Evolutionary conservation across 2,329 filamentous ascomycete species (phyloP).

Genomic region (Byssoonygena ceratinophila): DNA sequence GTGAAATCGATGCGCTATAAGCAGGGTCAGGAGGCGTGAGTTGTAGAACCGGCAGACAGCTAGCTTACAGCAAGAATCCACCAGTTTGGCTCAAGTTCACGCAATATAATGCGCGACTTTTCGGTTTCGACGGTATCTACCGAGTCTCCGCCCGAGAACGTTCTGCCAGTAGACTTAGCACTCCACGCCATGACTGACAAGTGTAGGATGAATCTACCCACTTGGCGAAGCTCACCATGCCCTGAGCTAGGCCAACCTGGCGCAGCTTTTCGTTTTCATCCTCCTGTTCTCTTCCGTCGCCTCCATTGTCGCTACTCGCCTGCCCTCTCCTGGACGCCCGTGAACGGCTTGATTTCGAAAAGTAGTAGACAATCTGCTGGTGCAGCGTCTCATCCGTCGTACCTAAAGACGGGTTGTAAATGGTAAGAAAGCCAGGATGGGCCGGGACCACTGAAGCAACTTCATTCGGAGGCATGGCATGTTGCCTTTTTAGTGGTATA

Average conservation of each 20-base stretch:
- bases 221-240: slow-evolving; percentile 84
- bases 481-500: slow-evolving; percentile 2
- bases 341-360: slow-evolving; percentile 41
- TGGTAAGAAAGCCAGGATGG: slow-evolving; percentile 78
- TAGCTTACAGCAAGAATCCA: slow-evolving; percentile 79
- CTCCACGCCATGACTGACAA: not conserved
- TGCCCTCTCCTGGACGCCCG: slow-evolving; percentile 18
- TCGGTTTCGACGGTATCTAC: slow-evolving; percentile 87
- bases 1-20: slow-evolving; percentile 69
- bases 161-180: slow-evolving; percentile 38
- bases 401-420: slow-evolving; percentile 83
- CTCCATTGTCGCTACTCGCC: slow-evolving; percentile 22
- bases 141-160: slow-evolving; percentile 65
- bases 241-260: slow-evolving; percentile 91
- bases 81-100: slow-evolving; percentile 84
- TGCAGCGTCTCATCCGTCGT: slow-evolving; percentile 59
- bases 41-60: slow-evolving; percentile 11
- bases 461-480: slow-evolving; percentile 32
- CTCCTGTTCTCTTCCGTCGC: slow-evolving; percentile 33
- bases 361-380: slow-evolving; percentile 89
- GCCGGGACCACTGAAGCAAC: slow-evolving; percentile 53
- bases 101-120: slow-evolving; percentile 69
- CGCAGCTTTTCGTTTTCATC: slow-evolving; percentile 77
- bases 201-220: slow-evolving; percentile 27
- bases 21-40: slow-evolving; percentile 10